Conservation (phyloP, 1,284 basidiomycete genomes). For the Leccinum insolens region DNA sequence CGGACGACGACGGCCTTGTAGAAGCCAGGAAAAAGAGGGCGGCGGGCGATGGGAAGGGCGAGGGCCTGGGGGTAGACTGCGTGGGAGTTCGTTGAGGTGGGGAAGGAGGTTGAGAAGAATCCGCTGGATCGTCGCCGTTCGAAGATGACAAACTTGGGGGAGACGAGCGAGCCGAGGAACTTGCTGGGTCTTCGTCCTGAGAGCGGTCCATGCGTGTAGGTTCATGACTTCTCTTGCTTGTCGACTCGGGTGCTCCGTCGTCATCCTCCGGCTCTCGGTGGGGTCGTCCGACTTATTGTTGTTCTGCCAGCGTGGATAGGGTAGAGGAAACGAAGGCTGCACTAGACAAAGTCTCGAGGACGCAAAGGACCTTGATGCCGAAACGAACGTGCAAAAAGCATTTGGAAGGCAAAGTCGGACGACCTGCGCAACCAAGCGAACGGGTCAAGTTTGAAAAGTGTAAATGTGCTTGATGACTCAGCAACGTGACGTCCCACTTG, state of each 20-base stretch:
- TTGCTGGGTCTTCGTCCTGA: constrained; percentile 32
- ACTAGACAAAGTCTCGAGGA: constrained; percentile 22
- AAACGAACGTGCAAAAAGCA: constrained; percentile 22
- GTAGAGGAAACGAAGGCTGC: constrained; percentile 22
- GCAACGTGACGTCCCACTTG: constrained; percentile 8
- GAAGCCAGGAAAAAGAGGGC: constrained; percentile 96
- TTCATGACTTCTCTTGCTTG: constrained; percentile 8
- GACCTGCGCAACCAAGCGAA: constrained; percentile 19
- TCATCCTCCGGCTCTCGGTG: constrained; percentile 29
- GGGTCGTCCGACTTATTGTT: constrained; percentile 27
- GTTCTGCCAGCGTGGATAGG: constrained; percentile 27
- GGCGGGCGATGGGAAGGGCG: constrained; percentile 93
- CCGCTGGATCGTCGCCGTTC: constrained; percentile 32
- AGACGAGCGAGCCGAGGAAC: constrained; percentile 31
- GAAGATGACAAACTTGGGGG: constrained; percentile 29
- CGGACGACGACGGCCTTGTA: constrained; percentile 96
- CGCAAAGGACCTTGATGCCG: constrained; percentile 23
- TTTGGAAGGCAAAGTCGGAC: constrained; percentile 16
- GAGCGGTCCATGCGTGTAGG: constrained; percentile 25
- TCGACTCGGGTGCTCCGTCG: constrained; percentile 24
- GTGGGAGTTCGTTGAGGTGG: constrained; percentile 40
- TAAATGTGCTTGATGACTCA: constrained; percentile 19
- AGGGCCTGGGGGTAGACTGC: constrained; percentile 89
- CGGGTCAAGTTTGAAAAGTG: background rate
- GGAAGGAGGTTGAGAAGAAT: constrained; percentile 26